These are phyloP conservation scores for Alnus glutinosa DNA, from an alignment of 306 rosid genomes.

Conservation along the genomic window DNA sequence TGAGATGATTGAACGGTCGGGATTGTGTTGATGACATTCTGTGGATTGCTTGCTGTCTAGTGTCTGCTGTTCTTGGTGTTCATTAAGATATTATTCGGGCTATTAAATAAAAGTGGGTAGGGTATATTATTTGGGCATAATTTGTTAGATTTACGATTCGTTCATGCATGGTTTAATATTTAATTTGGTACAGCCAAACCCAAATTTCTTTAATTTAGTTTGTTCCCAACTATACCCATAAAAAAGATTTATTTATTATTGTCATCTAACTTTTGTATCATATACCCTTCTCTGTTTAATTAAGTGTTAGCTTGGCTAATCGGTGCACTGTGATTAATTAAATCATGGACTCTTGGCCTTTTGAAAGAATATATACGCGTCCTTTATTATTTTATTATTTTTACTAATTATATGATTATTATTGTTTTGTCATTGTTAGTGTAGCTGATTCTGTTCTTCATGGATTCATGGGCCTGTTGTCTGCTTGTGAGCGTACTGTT, in stretches of 20 bases:
- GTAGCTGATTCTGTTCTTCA: slow-evolving; percentile 27
- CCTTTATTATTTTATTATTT: neutral
- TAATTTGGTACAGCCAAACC: slow-evolving; percentile 43
- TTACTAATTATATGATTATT: neutral
- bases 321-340: slow-evolving; percentile 13
- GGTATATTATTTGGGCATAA: slow-evolving; percentile 42
- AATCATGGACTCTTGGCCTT: slow-evolving; percentile 33
- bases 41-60: slow-evolving; percentile 7
- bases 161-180: slow-evolving; percentile 44
- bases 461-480: slow-evolving; percentile 37
- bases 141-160: slow-evolving; percentile 25
- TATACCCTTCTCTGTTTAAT: neutral
- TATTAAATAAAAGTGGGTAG: slow-evolving; percentile 37
- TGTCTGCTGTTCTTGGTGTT: slow-evolving; percentile 17
- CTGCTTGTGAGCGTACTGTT: slow-evolving; percentile 24
- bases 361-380: slow-evolving; percentile 6
- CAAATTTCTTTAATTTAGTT: slow-evolving; percentile 20
- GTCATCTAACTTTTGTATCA: neutral
- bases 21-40: slow-evolving; percentile 17
- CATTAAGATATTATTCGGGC: slow-evolving; percentile 17
- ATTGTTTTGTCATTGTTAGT: neutral
- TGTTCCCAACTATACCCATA: slow-evolving; percentile 29
- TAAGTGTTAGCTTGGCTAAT: neutral
- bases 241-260: slow-evolving; percentile 8
- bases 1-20: slow-evolving; percentile 21